A percentile compares a stretch with the other conserved stretches of the same genome.
Evolutionary conservation across 495 filamentous ascomycete species (phyloP).

Genomic region (Xylaria scruposa): DNA sequence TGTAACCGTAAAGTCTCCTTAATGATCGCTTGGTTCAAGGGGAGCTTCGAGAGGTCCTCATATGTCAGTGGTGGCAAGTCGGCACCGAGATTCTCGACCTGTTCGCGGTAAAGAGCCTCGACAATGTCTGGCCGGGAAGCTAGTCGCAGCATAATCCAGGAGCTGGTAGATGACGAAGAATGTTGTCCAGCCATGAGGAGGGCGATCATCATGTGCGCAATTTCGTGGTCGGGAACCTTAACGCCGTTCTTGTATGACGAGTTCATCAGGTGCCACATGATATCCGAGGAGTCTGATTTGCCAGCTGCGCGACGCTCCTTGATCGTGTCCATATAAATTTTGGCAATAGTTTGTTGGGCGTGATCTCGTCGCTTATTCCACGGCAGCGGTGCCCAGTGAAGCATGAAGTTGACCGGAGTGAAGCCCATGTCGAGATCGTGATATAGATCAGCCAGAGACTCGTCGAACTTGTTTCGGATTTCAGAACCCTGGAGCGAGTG

Average conservation of each 20-base stretch:
- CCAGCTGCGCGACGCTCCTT: conserved; percentile 63
- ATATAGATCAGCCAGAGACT: conserved; percentile 74
- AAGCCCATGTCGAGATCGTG: conserved; percentile 89
- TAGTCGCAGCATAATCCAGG: conserved; percentile 83
- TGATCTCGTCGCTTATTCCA: conserved; percentile 80
- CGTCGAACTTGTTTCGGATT: conserved; percentile 76
- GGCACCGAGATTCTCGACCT: conserved; percentile 65
- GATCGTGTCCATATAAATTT: conserved; percentile 81
- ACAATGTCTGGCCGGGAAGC: conserved; percentile 74
- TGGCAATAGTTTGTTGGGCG: conserved; percentile 76
- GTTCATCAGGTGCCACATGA: conserved; percentile 85
- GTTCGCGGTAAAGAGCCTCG: conserved; percentile 79
- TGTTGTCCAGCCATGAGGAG: conserved; percentile 90
- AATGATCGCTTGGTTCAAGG: conserved; percentile 72
- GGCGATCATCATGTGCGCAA: conserved; percentile 92
- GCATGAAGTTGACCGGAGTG: conserved; percentile 81
- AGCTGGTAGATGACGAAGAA: conserved; percentile 79
- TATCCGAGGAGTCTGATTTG: conserved; percentile 65
- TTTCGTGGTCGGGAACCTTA: conserved; percentile 75
- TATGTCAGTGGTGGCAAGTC: conserved; percentile 70
- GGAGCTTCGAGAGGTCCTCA: conserved; percentile 70
- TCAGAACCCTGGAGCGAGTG: conserved; percentile 82
- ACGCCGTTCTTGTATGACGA: conserved; percentile 77
- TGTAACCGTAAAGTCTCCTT: conserved; percentile 84
- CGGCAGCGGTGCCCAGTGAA: conserved; percentile 86